phyloP scores from a whole-genome alignment of 2,329 filamentous ascomycete species.

The Furcasterigmium furcatum region DNA sequence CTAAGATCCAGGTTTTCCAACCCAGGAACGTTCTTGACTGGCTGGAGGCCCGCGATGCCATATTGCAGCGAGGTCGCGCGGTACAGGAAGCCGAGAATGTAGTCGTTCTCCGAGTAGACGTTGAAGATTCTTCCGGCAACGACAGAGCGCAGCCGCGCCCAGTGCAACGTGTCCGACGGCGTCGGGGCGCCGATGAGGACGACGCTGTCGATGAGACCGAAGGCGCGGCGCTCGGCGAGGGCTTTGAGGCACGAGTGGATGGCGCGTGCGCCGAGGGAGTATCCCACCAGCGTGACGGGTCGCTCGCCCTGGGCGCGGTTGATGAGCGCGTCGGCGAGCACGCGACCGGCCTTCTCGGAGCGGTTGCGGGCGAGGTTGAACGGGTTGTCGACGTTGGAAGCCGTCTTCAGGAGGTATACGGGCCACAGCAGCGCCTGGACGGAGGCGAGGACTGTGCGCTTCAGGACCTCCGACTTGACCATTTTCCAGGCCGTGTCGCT shows the following conservation, averaged over 20 bases:
- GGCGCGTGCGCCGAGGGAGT: slow-evolving; percentile 76
- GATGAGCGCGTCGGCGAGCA: slow-evolving; percentile 79
- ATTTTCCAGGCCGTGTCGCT: slow-evolving; percentile 71
- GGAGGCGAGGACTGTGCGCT: slow-evolving; percentile 65
- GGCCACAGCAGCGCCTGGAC: slow-evolving; percentile 70
- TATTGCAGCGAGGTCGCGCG: slow-evolving; percentile 78
- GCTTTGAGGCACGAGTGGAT: slow-evolving; percentile 79
- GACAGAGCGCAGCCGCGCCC: slow-evolving; percentile 73
- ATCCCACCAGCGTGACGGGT: slow-evolving; percentile 76
- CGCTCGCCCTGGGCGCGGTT: slow-evolving; percentile 80
- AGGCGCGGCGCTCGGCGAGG: slow-evolving; percentile 74
- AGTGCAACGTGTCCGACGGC: slow-evolving; percentile 68
- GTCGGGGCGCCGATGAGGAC: slow-evolving; percentile 80
- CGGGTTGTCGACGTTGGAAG: slow-evolving; percentile 73
- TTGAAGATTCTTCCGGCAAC: slow-evolving; percentile 83
- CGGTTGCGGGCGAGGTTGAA: slow-evolving; percentile 74
- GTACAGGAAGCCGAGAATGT: slow-evolving; percentile 84
- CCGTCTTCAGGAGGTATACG: slow-evolving; percentile 61
- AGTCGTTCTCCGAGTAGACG: slow-evolving; percentile 83
- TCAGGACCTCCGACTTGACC: slow-evolving; percentile 72
- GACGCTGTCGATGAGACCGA: slow-evolving; percentile 79
- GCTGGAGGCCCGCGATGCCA: slow-evolving; percentile 80
- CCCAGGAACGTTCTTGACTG: slow-evolving; percentile 63
- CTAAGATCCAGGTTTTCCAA: slow-evolving; percentile 56
- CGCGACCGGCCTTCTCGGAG: slow-evolving; percentile 75